phyloP scores from a whole-genome alignment of 1,284 basidiomycete species.

The Leccinum brunneo-olivaceum region DNA sequence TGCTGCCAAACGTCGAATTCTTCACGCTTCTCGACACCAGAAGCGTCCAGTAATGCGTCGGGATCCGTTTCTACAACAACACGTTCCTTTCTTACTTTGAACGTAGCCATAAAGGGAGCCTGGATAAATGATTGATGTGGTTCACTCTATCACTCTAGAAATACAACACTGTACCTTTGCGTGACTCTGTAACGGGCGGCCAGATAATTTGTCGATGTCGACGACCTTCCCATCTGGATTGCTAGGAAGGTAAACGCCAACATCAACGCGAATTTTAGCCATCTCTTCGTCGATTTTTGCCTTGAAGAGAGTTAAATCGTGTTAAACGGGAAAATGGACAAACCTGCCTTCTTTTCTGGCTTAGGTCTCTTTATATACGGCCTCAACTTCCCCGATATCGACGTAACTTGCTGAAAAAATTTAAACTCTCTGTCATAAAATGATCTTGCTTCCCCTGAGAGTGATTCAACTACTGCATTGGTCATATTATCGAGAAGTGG shows the following conservation, averaged over 20 bases:
- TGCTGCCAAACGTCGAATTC: constrained; percentile 94
- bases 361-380: constrained; percentile 96
- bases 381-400: constrained; percentile 96
- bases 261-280: constrained; percentile 89
- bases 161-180: constrained; percentile 71
- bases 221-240: constrained; percentile 96
- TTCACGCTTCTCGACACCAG: constrained; percentile 49
- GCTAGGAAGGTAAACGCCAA: constrained; percentile 94
- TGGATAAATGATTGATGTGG: constrained; percentile 28
- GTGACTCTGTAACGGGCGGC: constrained; percentile 92
- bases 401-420: constrained; percentile 96
- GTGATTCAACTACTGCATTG: constrained; percentile 71
- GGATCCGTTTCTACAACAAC: constrained; percentile 57
- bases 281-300: constrained; percentile 99
- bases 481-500: constrained; percentile 88
- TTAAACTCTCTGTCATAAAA: constrained; percentile 96
- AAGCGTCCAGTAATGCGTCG: constrained; percentile 61
- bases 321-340: neutral
- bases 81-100: constrained; percentile 89
- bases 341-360: constrained; percentile 86
- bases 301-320: constrained; percentile 34
- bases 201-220: constrained; percentile 95
- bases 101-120: constrained; percentile 99
- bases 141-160: neutral
- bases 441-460: constrained; percentile 85